Evolutionary conservation across 1,284 basidiomycete species (phyloP).

Genomic region (Ganoderma sinense): DNA sequence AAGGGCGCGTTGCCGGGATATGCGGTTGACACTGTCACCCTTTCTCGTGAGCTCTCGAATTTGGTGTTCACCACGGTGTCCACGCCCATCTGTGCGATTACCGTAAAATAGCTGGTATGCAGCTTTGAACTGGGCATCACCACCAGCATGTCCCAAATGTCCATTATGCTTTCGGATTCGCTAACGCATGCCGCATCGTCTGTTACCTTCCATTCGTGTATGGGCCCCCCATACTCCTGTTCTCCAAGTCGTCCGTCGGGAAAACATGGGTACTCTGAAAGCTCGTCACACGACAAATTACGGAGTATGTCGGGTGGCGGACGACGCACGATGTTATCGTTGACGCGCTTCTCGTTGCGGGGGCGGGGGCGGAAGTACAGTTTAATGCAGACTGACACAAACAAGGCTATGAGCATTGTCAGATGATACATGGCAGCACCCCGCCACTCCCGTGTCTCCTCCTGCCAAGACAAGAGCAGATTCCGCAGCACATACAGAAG

Average conservation of each 20-base stretch:
- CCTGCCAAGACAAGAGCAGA: too few relatives aligned
- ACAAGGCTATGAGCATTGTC: too few relatives aligned
- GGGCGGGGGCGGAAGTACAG: slow-evolving; percentile 23
- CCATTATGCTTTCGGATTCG: background rate
- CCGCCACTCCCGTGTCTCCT: too few relatives aligned
- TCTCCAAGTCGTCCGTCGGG: slow-evolving; percentile 4
- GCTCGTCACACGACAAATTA: slow-evolving; percentile 21
- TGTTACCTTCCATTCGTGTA: background rate
- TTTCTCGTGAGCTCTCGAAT: too few relatives aligned
- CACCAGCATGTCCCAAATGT: background rate
- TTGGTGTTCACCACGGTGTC: too few relatives aligned
- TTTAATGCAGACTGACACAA: slow-evolving; percentile 16
- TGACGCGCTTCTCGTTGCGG: slow-evolving; percentile 28
- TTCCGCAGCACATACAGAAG: too few relatives aligned
- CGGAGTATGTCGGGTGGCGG: slow-evolving; percentile 28
- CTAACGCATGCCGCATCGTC: background rate
- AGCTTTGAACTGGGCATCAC: background rate
- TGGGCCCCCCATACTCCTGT: background rate
- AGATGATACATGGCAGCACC: too few relatives aligned
- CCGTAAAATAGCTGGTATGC: too few relatives aligned
- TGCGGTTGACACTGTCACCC: too few relatives aligned
- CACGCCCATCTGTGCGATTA: too few relatives aligned
- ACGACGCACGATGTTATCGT: slow-evolving; percentile 32
- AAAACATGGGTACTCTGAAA: slow-evolving; percentile 6
- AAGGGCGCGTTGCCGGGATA: too few relatives aligned